A percentile compares a stretch with the other conserved stretches of the same genome.
These are phyloP conservation scores for Byssochlamys sp. DNA, from an alignment of 2,329 filamentous ascomycete genomes.

Conservation along the genomic window DNA sequence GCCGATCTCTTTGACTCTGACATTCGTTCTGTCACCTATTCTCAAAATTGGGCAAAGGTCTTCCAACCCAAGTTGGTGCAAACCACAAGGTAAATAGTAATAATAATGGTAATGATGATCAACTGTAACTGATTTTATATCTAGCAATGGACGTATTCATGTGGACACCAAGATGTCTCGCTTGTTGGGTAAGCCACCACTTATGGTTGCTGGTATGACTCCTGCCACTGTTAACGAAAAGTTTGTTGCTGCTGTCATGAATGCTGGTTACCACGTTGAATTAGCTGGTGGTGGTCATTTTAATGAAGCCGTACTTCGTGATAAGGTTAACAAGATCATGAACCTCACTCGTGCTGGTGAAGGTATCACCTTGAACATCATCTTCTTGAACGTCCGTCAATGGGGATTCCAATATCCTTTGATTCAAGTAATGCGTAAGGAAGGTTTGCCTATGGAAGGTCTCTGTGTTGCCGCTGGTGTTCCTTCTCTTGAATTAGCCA, in stretches of 20 bases:
- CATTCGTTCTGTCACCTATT: slow-evolving; percentile 87
- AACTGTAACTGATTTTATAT: no score
- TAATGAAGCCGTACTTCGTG: slow-evolving; percentile 70
- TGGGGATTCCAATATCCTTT: slow-evolving; percentile 91
- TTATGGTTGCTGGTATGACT: slow-evolving; percentile 92
- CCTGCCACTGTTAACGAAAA: slow-evolving; percentile 82
- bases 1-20: slow-evolving; percentile 94
- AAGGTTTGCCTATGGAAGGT: slow-evolving; percentile 84
- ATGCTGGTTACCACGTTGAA: slow-evolving; percentile 88
- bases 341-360: slow-evolving; percentile 72
- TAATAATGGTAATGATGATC: no score
- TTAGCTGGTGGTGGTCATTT: slow-evolving; percentile 85
- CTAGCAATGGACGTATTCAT: slow-evolving; percentile 73
- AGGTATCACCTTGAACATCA: slow-evolving; percentile 80
- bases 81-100: no score
- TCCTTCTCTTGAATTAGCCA: slow-evolving; percentile 82
- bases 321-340: slow-evolving; percentile 75
- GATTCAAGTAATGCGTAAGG: slow-evolving; percentile 65
- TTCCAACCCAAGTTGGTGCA: slow-evolving; percentile 86
- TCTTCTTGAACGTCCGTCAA: slow-evolving; percentile 79
- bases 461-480: slow-evolving; percentile 88
- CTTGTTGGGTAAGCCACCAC: slow-evolving; percentile 69
- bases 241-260: slow-evolving; percentile 89
- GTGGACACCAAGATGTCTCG: slow-evolving; percentile 96
- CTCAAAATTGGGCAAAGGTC: slow-evolving; percentile 94